phyloP scores from a whole-genome alignment of 768 basidiomycete genomes.

The Trametes cingulata region DNA sequence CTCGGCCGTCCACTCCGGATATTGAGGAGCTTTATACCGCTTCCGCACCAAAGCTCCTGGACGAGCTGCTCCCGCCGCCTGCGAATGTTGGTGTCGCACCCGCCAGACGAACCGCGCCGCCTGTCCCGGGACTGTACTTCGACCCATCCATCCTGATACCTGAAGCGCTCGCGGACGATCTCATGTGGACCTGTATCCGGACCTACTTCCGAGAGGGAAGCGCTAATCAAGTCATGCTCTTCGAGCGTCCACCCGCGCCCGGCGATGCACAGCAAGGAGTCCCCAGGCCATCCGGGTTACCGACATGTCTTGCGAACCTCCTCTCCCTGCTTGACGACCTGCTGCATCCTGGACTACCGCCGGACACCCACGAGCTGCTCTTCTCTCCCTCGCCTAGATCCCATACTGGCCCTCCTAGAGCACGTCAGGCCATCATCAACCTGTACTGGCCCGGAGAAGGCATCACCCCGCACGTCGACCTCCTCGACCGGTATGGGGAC shows the following conservation, averaged over 20 bases:
- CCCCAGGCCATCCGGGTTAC: constrained; percentile 46
- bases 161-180: constrained; percentile 48
- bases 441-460: constrained; percentile 88
- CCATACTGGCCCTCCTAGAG: constrained; percentile 38
- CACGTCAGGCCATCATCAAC: constrained; percentile 88
- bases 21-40: background rate
- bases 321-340: constrained; percentile 50
- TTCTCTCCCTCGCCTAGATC: constrained; percentile 48
- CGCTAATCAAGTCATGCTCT: constrained; percentile 87
- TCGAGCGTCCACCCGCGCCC: constrained; percentile 48
- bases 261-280: background rate
- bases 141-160: constrained; percentile 53
- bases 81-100: constrained; percentile 17
- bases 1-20: background rate
- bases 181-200: constrained; percentile 52
- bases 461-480: constrained; percentile 85
- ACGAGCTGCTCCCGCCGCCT: background rate
- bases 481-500: constrained; percentile 81
- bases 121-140: constrained; percentile 68
- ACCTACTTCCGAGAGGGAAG: constrained; percentile 52
- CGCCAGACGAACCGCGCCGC: constrained; percentile 44
- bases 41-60: constrained; percentile 4
- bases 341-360: constrained; percentile 52
- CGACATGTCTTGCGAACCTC: constrained; percentile 54
- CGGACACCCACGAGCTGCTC: constrained; percentile 52